Percentiles rank a stretch among this genome's conserved stretches.
These are phyloP conservation scores for Penicillium odoratum DNA, from an alignment of 495 filamentous ascomycete genomes.

Conservation along the genomic window DNA sequence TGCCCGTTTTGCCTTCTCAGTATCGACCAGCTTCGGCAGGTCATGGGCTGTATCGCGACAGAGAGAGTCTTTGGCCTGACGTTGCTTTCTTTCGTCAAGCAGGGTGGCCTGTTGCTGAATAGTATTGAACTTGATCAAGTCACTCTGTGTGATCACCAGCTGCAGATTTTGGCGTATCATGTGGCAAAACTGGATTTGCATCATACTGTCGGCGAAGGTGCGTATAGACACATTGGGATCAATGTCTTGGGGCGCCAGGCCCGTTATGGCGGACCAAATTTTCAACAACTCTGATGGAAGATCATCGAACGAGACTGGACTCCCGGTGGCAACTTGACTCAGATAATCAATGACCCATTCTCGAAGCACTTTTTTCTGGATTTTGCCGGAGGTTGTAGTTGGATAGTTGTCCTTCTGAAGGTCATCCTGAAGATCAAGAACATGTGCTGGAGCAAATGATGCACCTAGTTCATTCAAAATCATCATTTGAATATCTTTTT, in stretches of 20 bases:
- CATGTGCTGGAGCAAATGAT: slow-evolving; percentile 27
- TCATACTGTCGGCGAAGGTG: slow-evolving; percentile 20
- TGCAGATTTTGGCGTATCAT: background rate
- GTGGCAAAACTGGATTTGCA: slow-evolving; percentile 18
- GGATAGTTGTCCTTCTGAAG: slow-evolving; percentile 34
- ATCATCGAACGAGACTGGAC: background rate
- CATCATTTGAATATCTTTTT: slow-evolving; percentile 4
- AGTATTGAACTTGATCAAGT: slow-evolving; percentile 1
- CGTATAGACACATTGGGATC: slow-evolving; percentile 7
- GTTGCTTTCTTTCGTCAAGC: background rate
- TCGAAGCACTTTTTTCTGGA: slow-evolving; percentile 31
- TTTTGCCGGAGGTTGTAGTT: slow-evolving; percentile 38
- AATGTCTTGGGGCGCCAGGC: slow-evolving; percentile 5
- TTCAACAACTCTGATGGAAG: background rate
- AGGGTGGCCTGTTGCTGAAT: background rate
- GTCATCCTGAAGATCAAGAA: slow-evolving; percentile 31
- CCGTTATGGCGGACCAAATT: slow-evolving; percentile 13
- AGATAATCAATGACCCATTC: slow-evolving; percentile 20
- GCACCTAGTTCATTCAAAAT: slow-evolving; percentile 28
- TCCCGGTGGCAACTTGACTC: background rate
- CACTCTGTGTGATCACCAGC: background rate
- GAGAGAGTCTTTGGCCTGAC: background rate
- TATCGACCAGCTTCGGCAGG: background rate
- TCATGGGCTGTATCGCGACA: background rate
- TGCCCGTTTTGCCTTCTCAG: background rate